A percentile compares a stretch with the other conserved stretches of the same genome.
phyloP scores from a whole-genome alignment of 208 protist genomes.

The Crithidia sp. region DNA sequence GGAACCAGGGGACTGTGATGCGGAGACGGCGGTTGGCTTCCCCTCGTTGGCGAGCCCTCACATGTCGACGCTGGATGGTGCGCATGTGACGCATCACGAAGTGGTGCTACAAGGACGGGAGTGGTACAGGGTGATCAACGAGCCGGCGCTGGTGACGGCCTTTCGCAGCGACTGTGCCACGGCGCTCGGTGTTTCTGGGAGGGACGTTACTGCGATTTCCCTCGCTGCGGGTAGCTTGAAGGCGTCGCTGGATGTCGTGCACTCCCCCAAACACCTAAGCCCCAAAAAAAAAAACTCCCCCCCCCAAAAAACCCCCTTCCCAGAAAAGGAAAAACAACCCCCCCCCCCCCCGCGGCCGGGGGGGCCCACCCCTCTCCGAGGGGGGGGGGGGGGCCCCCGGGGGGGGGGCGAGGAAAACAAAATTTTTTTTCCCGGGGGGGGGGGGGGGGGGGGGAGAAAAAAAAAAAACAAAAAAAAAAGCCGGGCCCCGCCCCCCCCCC shows the following conservation, averaged over 20 bases:
- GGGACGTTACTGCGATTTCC: conserved; percentile 20
- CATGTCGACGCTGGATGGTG: not conserved
- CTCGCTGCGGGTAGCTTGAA: conserved; percentile 29
- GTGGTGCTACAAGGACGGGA: conserved; percentile 11
- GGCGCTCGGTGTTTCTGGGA: conserved; percentile 23
- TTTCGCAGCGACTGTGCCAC: conserved; percentile 42
- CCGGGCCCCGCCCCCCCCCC: too few species aligned
- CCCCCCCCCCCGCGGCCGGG: too few species aligned
- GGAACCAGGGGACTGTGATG: not conserved
- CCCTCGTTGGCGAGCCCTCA: not conserved
- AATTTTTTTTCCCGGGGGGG: too few species aligned
- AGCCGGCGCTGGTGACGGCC: not conserved
- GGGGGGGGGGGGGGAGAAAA: too few species aligned
- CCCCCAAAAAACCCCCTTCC: too few species aligned
- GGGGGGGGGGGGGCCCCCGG: too few species aligned
- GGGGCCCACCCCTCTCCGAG: too few species aligned
- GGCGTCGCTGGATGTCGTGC: conserved; percentile 32
- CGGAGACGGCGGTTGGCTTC: not conserved
- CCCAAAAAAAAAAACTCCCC: too few species aligned
- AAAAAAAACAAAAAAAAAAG: too few species aligned
- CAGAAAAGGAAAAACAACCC: too few species aligned
- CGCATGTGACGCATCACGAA: conserved; percentile 1
- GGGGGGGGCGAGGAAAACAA: too few species aligned
- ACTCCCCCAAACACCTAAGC: conserved; percentile 10
- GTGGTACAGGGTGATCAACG: conserved; percentile 9